Conservation (phyloP, 2,329 filamentous ascomycete genomes). For the Leptosphaerulina australis region DNA sequence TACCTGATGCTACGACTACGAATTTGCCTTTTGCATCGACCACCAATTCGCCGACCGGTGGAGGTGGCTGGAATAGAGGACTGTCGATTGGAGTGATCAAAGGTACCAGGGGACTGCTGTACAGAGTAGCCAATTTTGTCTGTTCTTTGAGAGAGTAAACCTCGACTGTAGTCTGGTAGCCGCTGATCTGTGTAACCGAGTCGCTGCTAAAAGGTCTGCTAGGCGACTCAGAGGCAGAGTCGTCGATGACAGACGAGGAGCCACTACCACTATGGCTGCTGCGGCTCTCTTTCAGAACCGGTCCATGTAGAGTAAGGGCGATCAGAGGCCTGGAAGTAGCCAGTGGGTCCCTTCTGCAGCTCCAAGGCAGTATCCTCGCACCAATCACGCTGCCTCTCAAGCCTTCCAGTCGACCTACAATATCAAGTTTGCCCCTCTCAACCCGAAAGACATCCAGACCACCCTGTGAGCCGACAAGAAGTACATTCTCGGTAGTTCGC, state of each 20-base stretch:
- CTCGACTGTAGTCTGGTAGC: slow-evolving; percentile 87
- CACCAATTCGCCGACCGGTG: slow-evolving; percentile 73
- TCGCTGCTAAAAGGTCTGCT: slow-evolving; percentile 44
- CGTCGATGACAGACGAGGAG: slow-evolving; percentile 46
- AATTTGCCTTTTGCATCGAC: slow-evolving; percentile 75
- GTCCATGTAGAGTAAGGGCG: slow-evolving; percentile 80
- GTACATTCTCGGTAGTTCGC: slow-evolving; percentile 63
- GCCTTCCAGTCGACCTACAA: slow-evolving; percentile 73
- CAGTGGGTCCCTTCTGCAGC: slow-evolving; percentile 58
- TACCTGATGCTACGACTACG: slow-evolving; percentile 76
- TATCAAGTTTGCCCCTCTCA: slow-evolving; percentile 72
- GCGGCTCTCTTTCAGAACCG: slow-evolving; percentile 61
- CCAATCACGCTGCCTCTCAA: slow-evolving; percentile 79
- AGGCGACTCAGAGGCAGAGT: slow-evolving; percentile 45
- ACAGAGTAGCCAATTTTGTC: slow-evolving; percentile 72
- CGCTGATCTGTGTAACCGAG: slow-evolving; percentile 53
- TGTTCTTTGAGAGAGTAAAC: slow-evolving; percentile 84
- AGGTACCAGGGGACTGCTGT: slow-evolving; percentile 69
- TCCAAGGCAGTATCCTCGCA: slow-evolving; percentile 82
- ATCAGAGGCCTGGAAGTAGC: slow-evolving; percentile 72
- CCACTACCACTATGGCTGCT: slow-evolving; percentile 43
- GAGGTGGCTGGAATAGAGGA: slow-evolving; percentile 70
- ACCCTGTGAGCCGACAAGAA: slow-evolving; percentile 80
- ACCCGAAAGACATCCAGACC: slow-evolving; percentile 77
- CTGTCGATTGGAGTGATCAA: slow-evolving; percentile 63